Base-by-base conservation (phyloP, 495 filamentous ascomycete species). In the Penicillium roqueforti region DNA sequence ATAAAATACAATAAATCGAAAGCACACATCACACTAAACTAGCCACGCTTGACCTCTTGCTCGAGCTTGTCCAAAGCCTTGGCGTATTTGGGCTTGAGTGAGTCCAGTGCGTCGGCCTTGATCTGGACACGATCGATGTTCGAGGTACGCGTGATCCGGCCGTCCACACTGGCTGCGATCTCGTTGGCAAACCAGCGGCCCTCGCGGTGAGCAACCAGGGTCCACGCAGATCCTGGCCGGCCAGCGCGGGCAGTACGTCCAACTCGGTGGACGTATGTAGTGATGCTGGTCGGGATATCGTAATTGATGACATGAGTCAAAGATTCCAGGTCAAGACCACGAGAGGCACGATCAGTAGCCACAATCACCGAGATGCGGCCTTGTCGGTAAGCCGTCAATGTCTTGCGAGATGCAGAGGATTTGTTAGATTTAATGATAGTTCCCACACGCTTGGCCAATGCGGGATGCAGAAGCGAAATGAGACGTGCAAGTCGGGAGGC, bases 291-390 rank as follows among this genome's bases (percentile, higher is more conserved):
- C 0, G 93, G 95, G 31, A 97, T 76, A 65, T 97, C 93, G 74
- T 98, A 98, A 68, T 97, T 97, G 61, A 97, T 75, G 10, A 97
- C 90, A 58, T 95, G 87, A 22, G 83, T 83, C 22, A 97, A 76
- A 22, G 83, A 80, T 1, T 79, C 79, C 1, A 96, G 75, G 65
- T 98, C 93, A n/a, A 98, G 83, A 62, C 93, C 93, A 41, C 95
- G 88, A 1, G 92, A 87, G 1, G 92, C 91, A 22, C 92, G 86
- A 64, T 98, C 93, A 0, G 93, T 93, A 8, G 92, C 90, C 34
- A 97, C 84, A 9, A 97, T 83, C 37, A 96, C 79, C 3, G 81
- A 82, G 3, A 87, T 70, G 46, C 84, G 85, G 51, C 80, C 80
- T 22, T 75, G 67, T 11, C 77, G 68, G 68, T 91, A 92, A 6